Evolutionary conservation across 805 yeast species (phyloP), one percentile per base, ranked within the genome.

Genomic region (Metschnikowia matae): DNA sequence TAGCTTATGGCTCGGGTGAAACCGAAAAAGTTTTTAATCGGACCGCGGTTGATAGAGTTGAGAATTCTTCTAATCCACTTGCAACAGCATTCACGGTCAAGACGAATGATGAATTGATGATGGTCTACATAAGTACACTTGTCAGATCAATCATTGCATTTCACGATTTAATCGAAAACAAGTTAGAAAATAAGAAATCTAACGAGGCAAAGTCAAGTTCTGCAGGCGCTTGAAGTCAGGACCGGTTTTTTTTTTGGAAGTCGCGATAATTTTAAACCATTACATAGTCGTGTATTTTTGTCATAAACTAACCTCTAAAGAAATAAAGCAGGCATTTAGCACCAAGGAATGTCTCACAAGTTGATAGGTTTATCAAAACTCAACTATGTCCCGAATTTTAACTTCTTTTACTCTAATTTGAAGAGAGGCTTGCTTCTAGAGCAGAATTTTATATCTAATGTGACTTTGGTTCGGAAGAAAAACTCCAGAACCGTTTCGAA

Each of bases 101-200:
- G 71, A 89, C 99, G 2, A 95, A 94, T 64, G 99, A 94, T 65
- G 96, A 94, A 68, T 76, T 95, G 60, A 92, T 95, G 99, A 80
- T 89, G 63, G 82, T 94, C 23, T 95, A 95, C 66, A 83, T 94
- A 57, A 82, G 94, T 62, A 85, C 92, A 46, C 74, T 94, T 61
- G 96, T 94, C 21, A 81, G 98, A 64, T 87, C 98, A 5, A 91
- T 95, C 61, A 87, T 94, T 63, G 95, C 98, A 10, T 92, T 94
- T 79, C 96, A 94, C 69, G 96, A 94, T 67, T 79, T 94, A 68
- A 94, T 94, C 64, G 98, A 94, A 62, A 95, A 95, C 73, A 94
- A 94, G 71, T 84, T 94, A 57, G 89, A 87, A 59, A 90, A 90
- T 67, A 85, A 64, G 50, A 60, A 58, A 59, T 52, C 65, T 40